Base-by-base conservation (phyloP, 192 early-diverging fungal genomes). In the Cladochytrium replicatum region DNA sequence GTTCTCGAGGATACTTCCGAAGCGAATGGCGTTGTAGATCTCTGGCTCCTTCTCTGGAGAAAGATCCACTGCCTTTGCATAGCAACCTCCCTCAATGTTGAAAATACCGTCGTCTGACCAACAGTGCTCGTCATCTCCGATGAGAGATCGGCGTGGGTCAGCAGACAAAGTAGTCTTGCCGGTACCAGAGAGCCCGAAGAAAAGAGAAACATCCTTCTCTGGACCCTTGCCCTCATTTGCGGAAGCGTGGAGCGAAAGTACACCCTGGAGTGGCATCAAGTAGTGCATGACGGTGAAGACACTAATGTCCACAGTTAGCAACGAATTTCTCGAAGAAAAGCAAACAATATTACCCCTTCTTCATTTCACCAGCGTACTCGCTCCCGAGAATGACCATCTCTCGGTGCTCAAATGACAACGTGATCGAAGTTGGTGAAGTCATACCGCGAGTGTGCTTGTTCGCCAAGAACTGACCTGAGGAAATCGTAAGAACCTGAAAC, bases 41-140 rank as follows among this genome's bases (percentile, higher is more conserved):
- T 95, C 94, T 49, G 94, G 94, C 63, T 98, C 94, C 80, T 95
- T 98, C 58, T 89, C 91, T 32, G 82, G 83, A 7, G 89, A 91
- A 31, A 98, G 73, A 54, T 93, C 89, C 54, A 98, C 89, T 57
- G 83, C 84, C 75, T 98, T 98, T 55, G 94, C 94, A 61, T 98
- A 98, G 75, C 94, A 98, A 27, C 94, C 94, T 51, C 94, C 94
- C 73, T 98, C 94, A 50, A 98, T 93, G 75, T 98, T 98, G 84
- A 98, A 98, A 46, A 95, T 72, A 54, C 91, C 91, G 34, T 80
- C 75, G 58, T 95, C 88, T n/a, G 85, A 87, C 94, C 94, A 98
- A 67, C 92, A 94, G 70, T 98, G 94, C 72, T 98, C 94, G 72
- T 98, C 94, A 69, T 98, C 94, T 69, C 94, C 94, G 62, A 98